Evolutionary conservation across 2,329 filamentous ascomycete species (phyloP).

Genomic region (Ilyonectria destructans): DNA sequence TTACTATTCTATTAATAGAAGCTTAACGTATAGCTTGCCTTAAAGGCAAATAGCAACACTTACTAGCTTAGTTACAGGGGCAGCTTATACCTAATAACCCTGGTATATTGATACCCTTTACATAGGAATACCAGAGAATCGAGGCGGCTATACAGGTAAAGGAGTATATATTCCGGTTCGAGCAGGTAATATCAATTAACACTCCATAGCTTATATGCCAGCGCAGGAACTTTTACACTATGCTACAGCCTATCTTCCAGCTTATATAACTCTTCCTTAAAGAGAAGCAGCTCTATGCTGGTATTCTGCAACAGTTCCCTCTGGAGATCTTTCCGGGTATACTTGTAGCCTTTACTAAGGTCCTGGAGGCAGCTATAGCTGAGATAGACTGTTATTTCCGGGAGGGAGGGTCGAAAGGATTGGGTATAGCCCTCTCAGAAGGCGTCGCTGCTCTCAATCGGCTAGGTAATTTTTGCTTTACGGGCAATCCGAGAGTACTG

Average conservation of each 20-base stretch:
- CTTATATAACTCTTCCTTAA: conserved; percentile 33
- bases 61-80: background rate
- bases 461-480: background rate
- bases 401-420: background rate
- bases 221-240: background rate
- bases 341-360: background rate
- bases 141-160: background rate
- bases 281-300: conserved; percentile 22
- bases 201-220: background rate
- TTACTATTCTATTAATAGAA: background rate
- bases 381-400: background rate
- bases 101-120: background rate
- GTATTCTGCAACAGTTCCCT: background rate
- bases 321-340: background rate
- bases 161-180: background rate
- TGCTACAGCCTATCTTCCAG: conserved; percentile 32
- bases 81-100: background rate
- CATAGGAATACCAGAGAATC: background rate
- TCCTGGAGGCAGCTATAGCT: background rate
- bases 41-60: background rate
- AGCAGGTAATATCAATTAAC: background rate
- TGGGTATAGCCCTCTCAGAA: background rate
- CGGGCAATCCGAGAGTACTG: background rate
- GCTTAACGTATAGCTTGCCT: background rate
- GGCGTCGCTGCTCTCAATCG: background rate